These are phyloP conservation scores for Aspergillus steynii DNA, from an alignment of 495 filamentous ascomycete genomes.

Conservation along the genomic window DNA sequence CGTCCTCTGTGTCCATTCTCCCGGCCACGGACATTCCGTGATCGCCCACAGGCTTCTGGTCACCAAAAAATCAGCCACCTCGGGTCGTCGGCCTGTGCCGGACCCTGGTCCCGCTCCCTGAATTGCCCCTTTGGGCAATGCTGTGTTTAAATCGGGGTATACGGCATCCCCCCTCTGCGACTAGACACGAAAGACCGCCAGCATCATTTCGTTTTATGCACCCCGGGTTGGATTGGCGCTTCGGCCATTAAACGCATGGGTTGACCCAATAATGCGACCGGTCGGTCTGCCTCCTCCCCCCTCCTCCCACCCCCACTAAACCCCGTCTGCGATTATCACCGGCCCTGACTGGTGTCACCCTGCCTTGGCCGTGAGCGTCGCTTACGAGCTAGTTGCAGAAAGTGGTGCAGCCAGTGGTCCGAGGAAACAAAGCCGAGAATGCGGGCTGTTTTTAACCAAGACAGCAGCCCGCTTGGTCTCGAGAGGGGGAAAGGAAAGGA, in stretches of 20 bases:
- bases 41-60: background rate
- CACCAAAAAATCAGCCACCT: background rate
- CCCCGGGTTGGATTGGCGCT: background rate
- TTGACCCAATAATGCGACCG: background rate
- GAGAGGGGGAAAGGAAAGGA: no score
- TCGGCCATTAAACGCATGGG: background rate
- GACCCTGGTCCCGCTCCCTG: background rate
- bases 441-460: background rate
- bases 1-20: no score
- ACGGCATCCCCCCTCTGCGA: background rate
- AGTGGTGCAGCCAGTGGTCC: background rate
- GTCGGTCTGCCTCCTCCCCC: background rate
- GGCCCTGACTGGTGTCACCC: background rate
- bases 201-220: no score
- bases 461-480: background rate
- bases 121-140: background rate
- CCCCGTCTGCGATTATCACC: background rate
- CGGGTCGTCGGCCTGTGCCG: background rate
- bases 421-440: background rate
- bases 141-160: background rate
- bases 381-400: background rate
- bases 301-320: background rate
- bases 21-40: background rate
- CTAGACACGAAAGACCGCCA: no score
- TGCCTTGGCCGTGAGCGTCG: background rate